phyloP scores from a whole-genome alignment of 345 rosid species.

The Gossypium raimondii region DNA sequence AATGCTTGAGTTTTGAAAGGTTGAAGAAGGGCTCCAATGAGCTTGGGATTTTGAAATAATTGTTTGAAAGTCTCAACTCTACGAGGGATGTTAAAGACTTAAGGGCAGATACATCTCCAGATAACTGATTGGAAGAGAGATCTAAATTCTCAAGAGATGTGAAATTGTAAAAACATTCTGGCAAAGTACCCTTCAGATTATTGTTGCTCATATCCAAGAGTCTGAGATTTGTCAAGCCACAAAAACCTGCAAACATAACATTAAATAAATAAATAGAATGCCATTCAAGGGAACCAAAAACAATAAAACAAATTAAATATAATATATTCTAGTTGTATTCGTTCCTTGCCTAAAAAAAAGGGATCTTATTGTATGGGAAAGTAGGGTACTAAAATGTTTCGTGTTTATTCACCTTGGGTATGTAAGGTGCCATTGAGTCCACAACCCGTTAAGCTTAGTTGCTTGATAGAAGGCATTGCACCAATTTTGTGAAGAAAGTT shows the following conservation, averaged over 20 bases:
- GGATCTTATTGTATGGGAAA: neutral
- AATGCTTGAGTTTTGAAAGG: neutral
- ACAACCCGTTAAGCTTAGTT: accelerated
- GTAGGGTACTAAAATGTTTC: neutral
- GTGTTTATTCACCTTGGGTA: neutral
- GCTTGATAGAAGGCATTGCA: neutral
- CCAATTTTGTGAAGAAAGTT: neutral
- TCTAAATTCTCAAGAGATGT: too few relatives aligned
- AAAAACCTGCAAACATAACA: neutral
- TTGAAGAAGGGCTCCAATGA: neutral
- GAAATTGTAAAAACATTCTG: too few relatives aligned
- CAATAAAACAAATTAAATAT: too few relatives aligned
- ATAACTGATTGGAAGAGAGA: too few relatives aligned
- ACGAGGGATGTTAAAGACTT: too few relatives aligned
- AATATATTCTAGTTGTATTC: neutral
- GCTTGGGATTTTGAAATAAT: neutral
- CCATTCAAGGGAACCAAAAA: neutral
- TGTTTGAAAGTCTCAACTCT: too few relatives aligned
- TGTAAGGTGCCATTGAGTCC: neutral
- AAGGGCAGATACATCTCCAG: too few relatives aligned
- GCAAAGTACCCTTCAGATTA: too few relatives aligned
- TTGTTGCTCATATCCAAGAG: too few relatives aligned
- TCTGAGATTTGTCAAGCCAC: conserved; percentile 1
- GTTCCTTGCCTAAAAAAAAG: neutral
- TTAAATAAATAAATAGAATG: neutral